A percentile compares a stretch with the other conserved stretches of the same genome.
Evolutionary conservation across 2,329 filamentous ascomycete species (phyloP).

Genomic region (Dothidotthia symphoricarpi): DNA sequence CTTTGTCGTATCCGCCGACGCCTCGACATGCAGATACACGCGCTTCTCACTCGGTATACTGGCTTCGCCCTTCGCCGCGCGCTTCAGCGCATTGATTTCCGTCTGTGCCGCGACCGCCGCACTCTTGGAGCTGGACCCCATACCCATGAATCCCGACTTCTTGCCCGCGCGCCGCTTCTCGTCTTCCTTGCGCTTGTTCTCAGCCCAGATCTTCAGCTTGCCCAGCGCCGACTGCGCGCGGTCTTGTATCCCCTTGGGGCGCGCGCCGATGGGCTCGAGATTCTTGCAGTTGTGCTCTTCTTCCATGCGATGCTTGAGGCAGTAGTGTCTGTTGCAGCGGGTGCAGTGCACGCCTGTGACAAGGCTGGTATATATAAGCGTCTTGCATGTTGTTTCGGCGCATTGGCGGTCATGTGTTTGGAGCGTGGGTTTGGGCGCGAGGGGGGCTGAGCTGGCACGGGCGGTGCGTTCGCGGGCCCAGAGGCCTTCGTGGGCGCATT

Average conservation of each 20-base stretch:
- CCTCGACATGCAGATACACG: constrained; percentile 88
- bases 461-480: constrained; percentile 56
- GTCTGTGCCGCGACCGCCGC: constrained; percentile 61
- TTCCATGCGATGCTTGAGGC: constrained; percentile 70
- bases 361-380: constrained; percentile 66
- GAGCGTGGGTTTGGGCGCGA: constrained; percentile 53
- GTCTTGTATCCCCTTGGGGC: constrained; percentile 49
- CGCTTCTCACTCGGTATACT: constrained; percentile 78
- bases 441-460: constrained; percentile 23
- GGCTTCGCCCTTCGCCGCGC: constrained; percentile 83
- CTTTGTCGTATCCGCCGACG: constrained; percentile 79
- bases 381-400: constrained; percentile 65
- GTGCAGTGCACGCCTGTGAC: constrained; percentile 69
- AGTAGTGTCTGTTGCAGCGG: constrained; percentile 71
- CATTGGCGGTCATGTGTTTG: constrained; percentile 67
- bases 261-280: constrained; percentile 60
- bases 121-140: constrained; percentile 20
- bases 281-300: constrained; percentile 85
- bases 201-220: constrained; percentile 76
- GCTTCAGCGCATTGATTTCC: constrained; percentile 77
- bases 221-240: constrained; percentile 73
- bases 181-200: constrained; percentile 72
- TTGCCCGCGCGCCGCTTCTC: constrained; percentile 45
- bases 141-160: constrained; percentile 25
- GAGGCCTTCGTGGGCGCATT: constrained; percentile 60